Evolutionary conservation across 1,139 yeast species (phyloP), one percentile per base, ranked within the genome.

Genomic region (Blastobotrys ciferrii): DNA sequence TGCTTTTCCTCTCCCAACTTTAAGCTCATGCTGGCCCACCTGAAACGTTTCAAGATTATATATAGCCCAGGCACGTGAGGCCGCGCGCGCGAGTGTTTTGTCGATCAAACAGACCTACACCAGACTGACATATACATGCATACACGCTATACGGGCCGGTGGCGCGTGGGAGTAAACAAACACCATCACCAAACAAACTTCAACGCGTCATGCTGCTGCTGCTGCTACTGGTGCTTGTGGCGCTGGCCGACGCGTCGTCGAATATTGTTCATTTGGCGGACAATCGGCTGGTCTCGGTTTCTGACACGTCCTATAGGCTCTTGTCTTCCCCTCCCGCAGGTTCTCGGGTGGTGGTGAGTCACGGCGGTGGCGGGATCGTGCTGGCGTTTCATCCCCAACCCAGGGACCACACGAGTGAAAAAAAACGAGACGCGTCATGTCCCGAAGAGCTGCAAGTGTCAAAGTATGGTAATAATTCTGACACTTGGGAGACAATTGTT

Each of bases 21-120:
- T 36, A 33, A 33, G 17, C 14, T 20, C 17, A 7, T 36, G 40
- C 40, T 13, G 45, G 36, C 12, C 25, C 31, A 37, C 42, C 38
- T 46, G 49, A 46, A 46, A 46, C 49, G 49, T 35, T 41, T 41
- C 44, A 41, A 32, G 44, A 36, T 36, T 36, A 36, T 36, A 33
- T 13, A 33, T 33, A 31, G 33, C 19, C 12, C 18, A 7, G 38
- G 38, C 38, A 33, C 38, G 38, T 33, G 38, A 33, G 13, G 11
- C 5, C 33, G 14, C 33, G 33, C 11, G 28, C 25, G 40, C 12
- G 17, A 12, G 17, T 17, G 40, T 36, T 33, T 36, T 36, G 40
- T 7, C 19, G 40, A 36, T 36, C 40, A 36, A 36, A 36, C 40
- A 36, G 14, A 19, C 40, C 14, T 36, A 15, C 28, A 23, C 28